Evolutionary conservation across 2,329 filamentous ascomycete genomes (phyloP), one percentile per base, ranked within the genome.

Genomic region (Aspergillus chevalieri): DNA sequence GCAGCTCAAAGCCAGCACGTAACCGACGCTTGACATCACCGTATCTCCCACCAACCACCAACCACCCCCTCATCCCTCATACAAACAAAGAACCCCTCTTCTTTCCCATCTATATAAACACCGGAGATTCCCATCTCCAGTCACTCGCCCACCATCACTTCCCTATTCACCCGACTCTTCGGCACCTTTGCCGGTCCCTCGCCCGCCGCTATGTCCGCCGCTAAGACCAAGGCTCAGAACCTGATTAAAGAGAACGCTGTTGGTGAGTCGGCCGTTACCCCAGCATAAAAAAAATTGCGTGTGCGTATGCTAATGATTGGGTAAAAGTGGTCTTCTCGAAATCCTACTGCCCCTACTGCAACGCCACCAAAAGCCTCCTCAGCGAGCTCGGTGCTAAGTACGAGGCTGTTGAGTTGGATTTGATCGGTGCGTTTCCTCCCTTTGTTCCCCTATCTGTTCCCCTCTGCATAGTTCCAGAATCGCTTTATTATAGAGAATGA

Each of bases 331-430:
- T 98, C 69, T 98, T 98, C 81, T 91, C 86, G 74, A 98, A 98
- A 78, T 89, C 86, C 14, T 95, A 89, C 77, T 98, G 93, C 81
- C 90, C 91, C 10, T 94, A 95, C 81, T 97, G 92, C 80, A 79
- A 74, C 51, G 78, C 84, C 52, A 83, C 86, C 60, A 97, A 97
- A 83, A 65, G 78, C 50, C 78, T 89, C 46, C 77, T 98, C 61
- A 81, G 78, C 64, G 76, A 82, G 50, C 61, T 83, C 51, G 83
- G 84, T 57, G 88, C 87, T 53, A 86, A 90, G 61, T 91, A 81
- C 72, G 83, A 80, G 64, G 68, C 80, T 49, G 76, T 93, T 50
- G 93, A 98, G 79, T 78, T 98, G 54, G 91, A 98, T 74, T 75
- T 91, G 75, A 79, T 88, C 60, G 77, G 88, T 93, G 77, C 48